A percentile compares a stretch with the other conserved stretches of the same genome.
These are phyloP conservation scores for Pseudoneurospora amorphoporcata DNA, from an alignment of 495 filamentous ascomycete genomes.

Conservation along the genomic window DNA sequence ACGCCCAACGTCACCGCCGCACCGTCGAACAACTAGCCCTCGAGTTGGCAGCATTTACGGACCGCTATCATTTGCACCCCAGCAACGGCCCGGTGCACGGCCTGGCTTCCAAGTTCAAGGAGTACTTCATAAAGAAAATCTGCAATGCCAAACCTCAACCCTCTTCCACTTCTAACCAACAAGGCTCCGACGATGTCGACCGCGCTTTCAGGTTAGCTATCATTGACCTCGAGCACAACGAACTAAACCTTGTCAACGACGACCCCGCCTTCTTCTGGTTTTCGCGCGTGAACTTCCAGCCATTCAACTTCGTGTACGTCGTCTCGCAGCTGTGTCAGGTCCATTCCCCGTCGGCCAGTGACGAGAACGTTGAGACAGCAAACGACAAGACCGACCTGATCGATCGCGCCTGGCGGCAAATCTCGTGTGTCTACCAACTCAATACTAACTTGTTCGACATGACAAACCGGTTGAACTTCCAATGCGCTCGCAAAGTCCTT, in stretches of 20 bases:
- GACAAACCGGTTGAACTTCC: constrained; percentile 28
- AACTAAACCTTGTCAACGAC: constrained; percentile 21
- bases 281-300: constrained; percentile 37
- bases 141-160: constrained; percentile 31
- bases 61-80: constrained; percentile 44
- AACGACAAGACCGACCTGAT: constrained; percentile 33
- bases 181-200: constrained; percentile 14
- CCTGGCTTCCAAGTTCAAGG: constrained; percentile 38
- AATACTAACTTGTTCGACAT: constrained; percentile 37
- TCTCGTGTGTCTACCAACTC: constrained; percentile 29
- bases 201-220: constrained; percentile 38
- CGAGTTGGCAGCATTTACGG: constrained; percentile 36
- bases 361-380: neutral
- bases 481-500: constrained; percentile 33
- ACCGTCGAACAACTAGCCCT: constrained; percentile 35
- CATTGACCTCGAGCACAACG: constrained; percentile 31
- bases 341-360: neutral
- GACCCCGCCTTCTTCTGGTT: constrained; percentile 41
- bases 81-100: constrained; percentile 51
- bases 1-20: constrained; percentile 39
- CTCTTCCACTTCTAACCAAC: constrained; percentile 17
- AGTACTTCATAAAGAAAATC: constrained; percentile 33
- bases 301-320: constrained; percentile 44
- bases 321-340: constrained; percentile 37
- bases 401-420: constrained; percentile 41